Evolutionary conservation across 2,329 filamentous ascomycete genomes (phyloP).

Genomic region (Drechslerella stenobrocha): DNA sequence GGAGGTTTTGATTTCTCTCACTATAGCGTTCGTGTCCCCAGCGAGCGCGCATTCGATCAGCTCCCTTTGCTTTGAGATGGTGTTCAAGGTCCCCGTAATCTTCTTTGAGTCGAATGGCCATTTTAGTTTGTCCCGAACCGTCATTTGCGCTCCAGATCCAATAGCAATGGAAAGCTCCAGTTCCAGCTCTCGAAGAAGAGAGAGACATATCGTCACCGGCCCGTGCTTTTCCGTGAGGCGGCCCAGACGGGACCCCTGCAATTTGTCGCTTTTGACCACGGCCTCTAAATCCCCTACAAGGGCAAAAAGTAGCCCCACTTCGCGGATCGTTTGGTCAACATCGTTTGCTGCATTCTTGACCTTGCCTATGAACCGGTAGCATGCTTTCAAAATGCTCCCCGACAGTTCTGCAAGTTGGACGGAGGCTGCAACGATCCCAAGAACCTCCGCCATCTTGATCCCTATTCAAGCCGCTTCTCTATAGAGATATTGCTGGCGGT

Average conservation of each 20-base stretch:
- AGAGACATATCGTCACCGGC: conserved; percentile 15
- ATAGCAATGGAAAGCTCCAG: conserved; percentile 4
- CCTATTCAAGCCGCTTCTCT: too few relatives aligned
- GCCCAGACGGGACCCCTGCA: conserved; percentile 9
- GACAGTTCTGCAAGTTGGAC: conserved; percentile 8
- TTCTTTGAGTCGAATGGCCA: conserved; percentile 29
- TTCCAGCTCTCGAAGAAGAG: conserved; percentile 9
- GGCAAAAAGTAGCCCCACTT: conserved; percentile 14
- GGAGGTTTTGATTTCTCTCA: conserved; percentile 16
- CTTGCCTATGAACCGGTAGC: conserved; percentile 16
- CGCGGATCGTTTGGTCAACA: conserved; percentile 4
- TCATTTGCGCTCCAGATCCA: conserved; percentile 7
- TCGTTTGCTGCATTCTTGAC: conserved; percentile 20
- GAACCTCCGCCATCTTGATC: conserved; percentile 20
- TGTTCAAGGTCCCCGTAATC: conserved; percentile 8
- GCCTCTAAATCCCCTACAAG: conserved; percentile 8
- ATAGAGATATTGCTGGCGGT: too few relatives aligned
- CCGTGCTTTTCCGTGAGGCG: conserved; percentile 9
- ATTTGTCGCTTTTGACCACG: conserved; percentile 10
- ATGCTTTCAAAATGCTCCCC: conserved; percentile 8
- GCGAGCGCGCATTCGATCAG: conserved; percentile 9
- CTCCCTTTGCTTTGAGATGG: conserved; percentile 10
- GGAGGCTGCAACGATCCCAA: conserved; percentile 11
- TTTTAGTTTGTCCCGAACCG: conserved; percentile 25
- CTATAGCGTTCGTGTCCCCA: conserved; percentile 20